Conservation (phyloP, 108 stramenopile genomes). For the Skeletonema potamos region DNA sequence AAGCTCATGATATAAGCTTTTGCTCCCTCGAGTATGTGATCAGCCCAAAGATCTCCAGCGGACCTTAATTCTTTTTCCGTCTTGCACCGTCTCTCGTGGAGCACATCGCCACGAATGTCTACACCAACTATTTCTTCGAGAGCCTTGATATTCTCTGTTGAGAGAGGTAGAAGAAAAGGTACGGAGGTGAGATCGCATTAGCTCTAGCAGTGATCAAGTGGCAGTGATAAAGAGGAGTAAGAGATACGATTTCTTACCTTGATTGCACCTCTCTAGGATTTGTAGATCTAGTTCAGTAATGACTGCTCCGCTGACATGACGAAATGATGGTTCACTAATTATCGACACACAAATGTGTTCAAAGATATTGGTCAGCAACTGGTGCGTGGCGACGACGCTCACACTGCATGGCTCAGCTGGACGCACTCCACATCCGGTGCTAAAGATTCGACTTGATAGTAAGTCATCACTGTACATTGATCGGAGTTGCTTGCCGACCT, state of each 20-base stretch:
- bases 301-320: conserved; percentile 37
- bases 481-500: conserved; percentile 51
- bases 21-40: conserved; percentile 44
- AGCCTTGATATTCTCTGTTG: conserved; percentile 30
- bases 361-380: conserved; percentile 50
- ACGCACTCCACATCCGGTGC: conserved; percentile 47
- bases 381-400: conserved; percentile 49
- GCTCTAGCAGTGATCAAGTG: background rate
- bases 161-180: background rate
- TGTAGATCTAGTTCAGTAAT: conserved; percentile 43
- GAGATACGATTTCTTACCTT: background rate
- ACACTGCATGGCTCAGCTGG: conserved; percentile 58
- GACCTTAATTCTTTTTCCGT: conserved; percentile 39
- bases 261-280: conserved; percentile 44
- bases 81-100: conserved; percentile 31
- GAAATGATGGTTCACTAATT: conserved; percentile 37
- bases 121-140: conserved; percentile 51
- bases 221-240: too few species aligned
- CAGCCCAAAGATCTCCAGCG: conserved; percentile 48
- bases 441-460: conserved; percentile 42
- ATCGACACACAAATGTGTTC: conserved; percentile 47
- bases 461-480: conserved; percentile 51
- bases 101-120: conserved; percentile 22
- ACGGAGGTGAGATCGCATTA: background rate
- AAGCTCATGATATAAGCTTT: conserved; percentile 51